Evolutionary conservation across 768 basidiomycete genomes (phyloP).

Genomic region (Pleurotus tuber-regium): DNA sequence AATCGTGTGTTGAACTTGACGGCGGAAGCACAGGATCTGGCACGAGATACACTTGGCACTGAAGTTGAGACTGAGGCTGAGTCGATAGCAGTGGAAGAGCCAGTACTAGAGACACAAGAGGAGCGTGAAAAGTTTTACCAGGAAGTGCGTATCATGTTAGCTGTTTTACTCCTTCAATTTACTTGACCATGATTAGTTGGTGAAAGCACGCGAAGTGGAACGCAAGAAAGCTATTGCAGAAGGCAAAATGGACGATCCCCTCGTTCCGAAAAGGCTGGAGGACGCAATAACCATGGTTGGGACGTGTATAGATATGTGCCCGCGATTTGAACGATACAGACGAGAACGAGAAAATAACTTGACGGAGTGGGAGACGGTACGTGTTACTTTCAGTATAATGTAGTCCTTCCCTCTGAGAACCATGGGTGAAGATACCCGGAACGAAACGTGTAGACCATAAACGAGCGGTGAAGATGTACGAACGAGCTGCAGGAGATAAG

Average conservation of each 20-base stretch:
- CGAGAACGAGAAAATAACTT: conserved; percentile 88
- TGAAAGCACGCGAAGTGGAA: conserved; percentile 71
- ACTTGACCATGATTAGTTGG: conserved; percentile 44
- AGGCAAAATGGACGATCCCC: conserved; percentile 87
- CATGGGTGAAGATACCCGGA: conserved; percentile 63
- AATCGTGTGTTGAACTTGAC: conserved; percentile 39
- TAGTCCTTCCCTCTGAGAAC: too few species aligned
- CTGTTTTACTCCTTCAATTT: conserved; percentile 13
- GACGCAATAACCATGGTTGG: conserved; percentile 93
- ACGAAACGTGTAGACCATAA: conserved; percentile 85
- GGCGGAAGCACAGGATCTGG: conserved; percentile 17
- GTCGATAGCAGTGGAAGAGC: conserved; percentile 39
- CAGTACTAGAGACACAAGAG: conserved; percentile 54
- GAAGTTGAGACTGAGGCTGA: conserved; percentile 18
- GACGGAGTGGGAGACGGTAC: conserved; percentile 80
- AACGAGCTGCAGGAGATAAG: conserved; percentile 92
- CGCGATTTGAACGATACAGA: conserved; percentile 88
- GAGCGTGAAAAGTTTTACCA: conserved; percentile 70
- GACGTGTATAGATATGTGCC: conserved; percentile 93
- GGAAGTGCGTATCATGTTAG: conserved; percentile 48
- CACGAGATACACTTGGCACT: conserved; percentile 26
- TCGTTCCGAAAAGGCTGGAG: conserved; percentile 74
- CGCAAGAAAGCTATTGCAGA: conserved; percentile 72
- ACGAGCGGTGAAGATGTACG: conserved; percentile 92
- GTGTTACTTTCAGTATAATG: too few species aligned